phyloP scores from a whole-genome alignment of 192 early-diverging fungal species.

The Cetraspora pellucida region DNA sequence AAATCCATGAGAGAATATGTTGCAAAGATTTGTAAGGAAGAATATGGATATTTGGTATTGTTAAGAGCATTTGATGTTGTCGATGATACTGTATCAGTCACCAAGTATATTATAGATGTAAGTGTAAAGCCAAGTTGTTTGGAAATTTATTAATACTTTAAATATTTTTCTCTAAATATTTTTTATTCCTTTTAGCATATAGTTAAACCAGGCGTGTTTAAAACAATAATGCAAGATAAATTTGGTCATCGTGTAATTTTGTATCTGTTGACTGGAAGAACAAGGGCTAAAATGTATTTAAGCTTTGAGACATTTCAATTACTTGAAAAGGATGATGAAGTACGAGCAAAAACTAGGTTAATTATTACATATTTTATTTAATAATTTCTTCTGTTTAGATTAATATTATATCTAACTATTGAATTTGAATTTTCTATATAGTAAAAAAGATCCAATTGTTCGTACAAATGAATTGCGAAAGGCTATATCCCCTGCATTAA shows the following conservation, averaged over 20 bases:
- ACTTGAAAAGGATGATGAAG: conserved; percentile 66
- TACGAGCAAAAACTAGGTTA: conserved; percentile 64
- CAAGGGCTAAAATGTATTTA: conserved; percentile 72
- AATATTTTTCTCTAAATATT: no score
- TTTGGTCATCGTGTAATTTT: conserved; percentile 80
- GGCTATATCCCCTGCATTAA: conserved; percentile 61
- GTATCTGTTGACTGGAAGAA: conserved; percentile 80
- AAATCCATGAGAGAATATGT: conserved; percentile 84
- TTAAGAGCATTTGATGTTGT: conserved; percentile 82
- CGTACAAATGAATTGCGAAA: conserved; percentile 71
- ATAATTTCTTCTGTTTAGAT: neutral
- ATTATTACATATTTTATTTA: conserved; percentile 1
- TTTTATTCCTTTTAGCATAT: conserved; percentile 1
- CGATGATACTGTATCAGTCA: conserved; percentile 89
- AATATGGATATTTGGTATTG: conserved; percentile 87
- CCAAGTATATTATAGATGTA: conserved; percentile 73
- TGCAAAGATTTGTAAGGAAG: conserved; percentile 79
- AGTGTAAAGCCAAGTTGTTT: conserved; percentile 26
- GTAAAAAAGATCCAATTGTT: conserved; percentile 83
- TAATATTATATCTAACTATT: neutral
- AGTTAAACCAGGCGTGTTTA: neutral
- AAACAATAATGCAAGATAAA: conserved; percentile 71
- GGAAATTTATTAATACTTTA: no score
- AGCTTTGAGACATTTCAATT: conserved; percentile 69
- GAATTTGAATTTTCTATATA: conserved; percentile 21